A percentile compares a stretch with the other conserved stretches of the same genome.
Conservation (phyloP, 2,329 filamentous ascomycete species). For the Diplodia intermedia region DNA sequence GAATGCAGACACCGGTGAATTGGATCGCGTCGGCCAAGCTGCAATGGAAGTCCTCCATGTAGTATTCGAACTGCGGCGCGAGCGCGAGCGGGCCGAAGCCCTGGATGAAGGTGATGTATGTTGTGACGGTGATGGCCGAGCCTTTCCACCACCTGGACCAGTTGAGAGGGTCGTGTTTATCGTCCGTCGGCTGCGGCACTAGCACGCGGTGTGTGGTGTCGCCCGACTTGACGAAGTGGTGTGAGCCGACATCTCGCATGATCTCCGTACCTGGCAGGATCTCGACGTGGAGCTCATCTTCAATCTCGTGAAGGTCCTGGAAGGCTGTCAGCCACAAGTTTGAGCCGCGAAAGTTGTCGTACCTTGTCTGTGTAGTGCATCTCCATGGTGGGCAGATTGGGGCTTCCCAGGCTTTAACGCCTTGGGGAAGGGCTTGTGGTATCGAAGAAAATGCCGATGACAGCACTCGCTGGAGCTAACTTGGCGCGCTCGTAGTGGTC, state of each 20-base stretch:
- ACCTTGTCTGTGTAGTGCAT: conserved; percentile 56
- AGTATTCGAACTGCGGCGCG: conserved; percentile 65
- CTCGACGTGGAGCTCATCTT: conserved; percentile 60
- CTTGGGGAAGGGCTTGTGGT: background rate
- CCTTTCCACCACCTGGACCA: conserved; percentile 59
- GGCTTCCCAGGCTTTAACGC: background rate
- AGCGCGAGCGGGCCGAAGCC: conserved; percentile 63
- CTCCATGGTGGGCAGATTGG: conserved; percentile 48
- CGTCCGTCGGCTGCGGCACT: conserved; percentile 31
- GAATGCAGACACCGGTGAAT: conserved; percentile 63
- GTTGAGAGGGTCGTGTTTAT: conserved; percentile 54
- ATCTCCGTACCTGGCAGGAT: conserved; percentile 66
- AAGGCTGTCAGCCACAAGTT: conserved; percentile 5
- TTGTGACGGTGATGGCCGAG: conserved; percentile 56
- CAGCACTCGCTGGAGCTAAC: background rate
- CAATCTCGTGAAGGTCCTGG: conserved; percentile 56
- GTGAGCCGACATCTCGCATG: conserved; percentile 66
- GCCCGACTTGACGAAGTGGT: conserved; percentile 66
- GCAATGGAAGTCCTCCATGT: conserved; percentile 63
- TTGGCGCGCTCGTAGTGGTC: background rate
- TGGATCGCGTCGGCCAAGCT: conserved; percentile 61
- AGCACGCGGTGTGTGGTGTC: conserved; percentile 22
- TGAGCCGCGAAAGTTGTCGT: background rate
- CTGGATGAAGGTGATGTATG: conserved; percentile 59
- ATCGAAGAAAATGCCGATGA: background rate